These are phyloP conservation scores for Epichloe gansuensis DNA, from an alignment of 2,329 filamentous ascomycete genomes.

Conservation along the genomic window DNA sequence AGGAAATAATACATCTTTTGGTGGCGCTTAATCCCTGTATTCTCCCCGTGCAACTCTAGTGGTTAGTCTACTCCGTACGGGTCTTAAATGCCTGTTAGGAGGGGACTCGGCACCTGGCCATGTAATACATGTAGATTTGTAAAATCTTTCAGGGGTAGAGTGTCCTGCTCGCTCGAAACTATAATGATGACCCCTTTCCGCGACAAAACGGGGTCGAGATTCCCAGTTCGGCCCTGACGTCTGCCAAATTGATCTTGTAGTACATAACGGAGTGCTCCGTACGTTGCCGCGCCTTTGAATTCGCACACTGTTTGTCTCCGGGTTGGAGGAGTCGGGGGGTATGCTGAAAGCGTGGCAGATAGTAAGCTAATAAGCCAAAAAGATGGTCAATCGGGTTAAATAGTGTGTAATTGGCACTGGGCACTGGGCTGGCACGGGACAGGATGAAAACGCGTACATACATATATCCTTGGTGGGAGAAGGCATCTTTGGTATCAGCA, in stretches of 20 bases:
- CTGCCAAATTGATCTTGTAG: conserved; percentile 34
- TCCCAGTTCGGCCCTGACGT: conserved; percentile 26
- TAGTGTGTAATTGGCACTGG: too few relatives aligned
- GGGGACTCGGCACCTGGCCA: too few relatives aligned
- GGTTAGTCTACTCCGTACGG: too few relatives aligned
- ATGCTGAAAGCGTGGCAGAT: conserved; percentile 42
- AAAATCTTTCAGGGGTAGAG: too few relatives aligned
- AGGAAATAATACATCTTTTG: too few relatives aligned
- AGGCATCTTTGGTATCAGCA: conserved; percentile 45
- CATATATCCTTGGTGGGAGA: conserved; percentile 41
- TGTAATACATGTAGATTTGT: too few relatives aligned
- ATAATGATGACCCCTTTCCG: not conserved
- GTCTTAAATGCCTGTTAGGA: too few relatives aligned
- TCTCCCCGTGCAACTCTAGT: too few relatives aligned
- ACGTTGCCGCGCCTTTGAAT: conserved; percentile 49
- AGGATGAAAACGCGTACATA: conserved; percentile 3
- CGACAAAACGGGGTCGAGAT: conserved; percentile 24
- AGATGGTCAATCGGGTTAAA: not conserved
- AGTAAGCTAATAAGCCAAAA: conserved; percentile 37
- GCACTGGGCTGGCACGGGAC: too few relatives aligned
- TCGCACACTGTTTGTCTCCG: conserved; percentile 39
- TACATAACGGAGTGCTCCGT: conserved; percentile 14
- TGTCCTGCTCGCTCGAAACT: too few relatives aligned
- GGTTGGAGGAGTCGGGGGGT: conserved; percentile 34
- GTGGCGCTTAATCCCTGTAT: too few relatives aligned